phyloP scores from a whole-genome alignment of 441 rosid genomes.

The Hura crepitans region DNA sequence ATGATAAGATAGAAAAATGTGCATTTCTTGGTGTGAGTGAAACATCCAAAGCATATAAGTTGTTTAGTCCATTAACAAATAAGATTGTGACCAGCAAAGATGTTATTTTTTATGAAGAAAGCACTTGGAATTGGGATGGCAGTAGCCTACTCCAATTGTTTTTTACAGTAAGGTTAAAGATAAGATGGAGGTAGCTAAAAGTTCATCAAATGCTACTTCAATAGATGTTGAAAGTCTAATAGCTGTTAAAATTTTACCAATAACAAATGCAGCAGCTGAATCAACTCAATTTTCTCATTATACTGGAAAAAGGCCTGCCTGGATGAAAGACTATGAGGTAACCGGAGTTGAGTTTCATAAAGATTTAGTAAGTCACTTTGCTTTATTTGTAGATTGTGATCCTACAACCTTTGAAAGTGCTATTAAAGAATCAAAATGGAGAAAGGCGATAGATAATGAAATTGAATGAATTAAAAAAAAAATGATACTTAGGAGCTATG shows the following conservation, averaged over 20 bases:
- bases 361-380: background rate
- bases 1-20: no score
- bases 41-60: background rate
- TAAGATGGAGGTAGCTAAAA: background rate
- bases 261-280: no score
- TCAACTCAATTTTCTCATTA: background rate
- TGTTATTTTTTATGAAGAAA: background rate
- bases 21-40: background rate
- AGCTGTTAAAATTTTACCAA: no score
- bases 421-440: background rate
- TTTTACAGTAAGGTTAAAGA: background rate
- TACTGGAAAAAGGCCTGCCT: background rate
- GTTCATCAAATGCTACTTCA: background rate
- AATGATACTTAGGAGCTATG: background rate
- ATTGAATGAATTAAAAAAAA: background rate
- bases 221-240: background rate
- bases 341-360: background rate
- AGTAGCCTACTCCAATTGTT: background rate
- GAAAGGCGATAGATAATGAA: background rate
- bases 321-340: conserved; percentile 1
- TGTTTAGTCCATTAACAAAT: background rate
- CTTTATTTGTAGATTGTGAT: background rate
- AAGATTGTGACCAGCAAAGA: background rate
- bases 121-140: background rate
- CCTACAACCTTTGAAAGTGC: background rate